phyloP scores from a whole-genome alignment of 768 basidiomycete genomes.

The Lentinula aciculospora region DNA sequence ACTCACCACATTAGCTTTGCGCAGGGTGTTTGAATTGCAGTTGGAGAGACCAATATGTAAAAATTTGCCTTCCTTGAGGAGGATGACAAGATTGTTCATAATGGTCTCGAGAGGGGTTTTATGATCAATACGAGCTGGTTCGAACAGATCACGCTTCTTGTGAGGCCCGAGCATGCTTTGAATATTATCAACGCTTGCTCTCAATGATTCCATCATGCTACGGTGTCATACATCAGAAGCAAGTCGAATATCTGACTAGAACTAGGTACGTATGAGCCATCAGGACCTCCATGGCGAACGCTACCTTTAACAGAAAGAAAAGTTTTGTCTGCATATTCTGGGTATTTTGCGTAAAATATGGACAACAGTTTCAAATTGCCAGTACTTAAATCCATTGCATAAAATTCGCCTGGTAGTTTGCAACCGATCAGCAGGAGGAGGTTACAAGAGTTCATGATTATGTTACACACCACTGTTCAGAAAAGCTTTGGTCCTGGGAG shows the following conservation, averaged over 20 bases:
- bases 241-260: neutral
- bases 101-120: constrained; percentile 38
- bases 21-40: constrained; percentile 35
- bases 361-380: constrained; percentile 44
- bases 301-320: constrained; percentile 28
- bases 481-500: constrained; percentile 38
- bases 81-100: constrained; percentile 29
- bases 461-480: constrained; percentile 39
- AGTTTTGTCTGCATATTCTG: constrained; percentile 26
- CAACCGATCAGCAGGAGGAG: neutral
- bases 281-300: constrained; percentile 16
- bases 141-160: constrained; percentile 53
- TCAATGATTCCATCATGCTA: constrained; percentile 31
- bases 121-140: constrained; percentile 40
- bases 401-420: constrained; percentile 47
- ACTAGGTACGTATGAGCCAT: constrained; percentile 27
- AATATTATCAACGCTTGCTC: constrained; percentile 37
- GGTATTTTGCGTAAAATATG: constrained; percentile 40
- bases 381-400: constrained; percentile 34
- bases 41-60: constrained; percentile 30
- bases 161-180: constrained; percentile 38
- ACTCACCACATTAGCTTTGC: constrained; percentile 26
- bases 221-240: neutral
- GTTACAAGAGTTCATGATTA: neutral
- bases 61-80: constrained; percentile 33